phyloP scores from a whole-genome alignment of 2,329 filamentous ascomycete genomes.

The Domatiomyces catenatus region DNA sequence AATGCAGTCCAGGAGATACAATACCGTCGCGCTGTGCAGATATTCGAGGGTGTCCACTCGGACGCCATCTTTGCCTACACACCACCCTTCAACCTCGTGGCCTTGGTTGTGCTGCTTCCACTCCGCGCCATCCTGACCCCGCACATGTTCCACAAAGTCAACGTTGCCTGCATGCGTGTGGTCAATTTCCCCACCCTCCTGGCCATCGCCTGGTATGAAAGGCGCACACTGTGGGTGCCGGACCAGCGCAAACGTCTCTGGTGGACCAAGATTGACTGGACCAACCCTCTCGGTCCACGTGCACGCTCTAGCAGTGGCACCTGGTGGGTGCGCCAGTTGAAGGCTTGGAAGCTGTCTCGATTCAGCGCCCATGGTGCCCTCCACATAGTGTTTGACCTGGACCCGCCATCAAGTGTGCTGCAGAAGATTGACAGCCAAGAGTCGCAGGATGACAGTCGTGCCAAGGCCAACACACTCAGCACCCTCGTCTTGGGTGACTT shows the following conservation, averaged over 20 bases:
- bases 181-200: conserved; percentile 64
- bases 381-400: conserved; percentile 55
- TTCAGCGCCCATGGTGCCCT: conserved; percentile 59
- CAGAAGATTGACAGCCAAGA: conserved; percentile 31
- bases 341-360: conserved; percentile 51
- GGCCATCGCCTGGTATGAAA: conserved; percentile 54
- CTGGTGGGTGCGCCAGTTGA: conserved; percentile 6
- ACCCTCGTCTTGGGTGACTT: not conserved
- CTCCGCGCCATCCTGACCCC: conserved; percentile 64
- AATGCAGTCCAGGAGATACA: conserved; percentile 74
- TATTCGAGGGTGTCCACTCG: conserved; percentile 71
- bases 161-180: conserved; percentile 58
- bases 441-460: not conserved
- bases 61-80: conserved; percentile 72
- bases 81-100: conserved; percentile 70
- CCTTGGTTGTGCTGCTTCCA: conserved; percentile 57
- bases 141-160: conserved; percentile 81
- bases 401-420: conserved; percentile 47
- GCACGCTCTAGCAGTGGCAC: not conserved
- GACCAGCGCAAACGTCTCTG: conserved; percentile 5
- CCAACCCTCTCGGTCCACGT: conserved; percentile 8
- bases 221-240: conserved; percentile 47
- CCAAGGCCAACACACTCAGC: not conserved
- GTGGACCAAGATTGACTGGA: conserved; percentile 12
- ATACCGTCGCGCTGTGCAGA: conserved; percentile 65